A percentile compares a stretch with the other conserved stretches of the same genome.
These are phyloP conservation scores for Curvularia lunata DNA, from an alignment of 2,329 filamentous ascomycete genomes.

Conservation along the genomic window DNA sequence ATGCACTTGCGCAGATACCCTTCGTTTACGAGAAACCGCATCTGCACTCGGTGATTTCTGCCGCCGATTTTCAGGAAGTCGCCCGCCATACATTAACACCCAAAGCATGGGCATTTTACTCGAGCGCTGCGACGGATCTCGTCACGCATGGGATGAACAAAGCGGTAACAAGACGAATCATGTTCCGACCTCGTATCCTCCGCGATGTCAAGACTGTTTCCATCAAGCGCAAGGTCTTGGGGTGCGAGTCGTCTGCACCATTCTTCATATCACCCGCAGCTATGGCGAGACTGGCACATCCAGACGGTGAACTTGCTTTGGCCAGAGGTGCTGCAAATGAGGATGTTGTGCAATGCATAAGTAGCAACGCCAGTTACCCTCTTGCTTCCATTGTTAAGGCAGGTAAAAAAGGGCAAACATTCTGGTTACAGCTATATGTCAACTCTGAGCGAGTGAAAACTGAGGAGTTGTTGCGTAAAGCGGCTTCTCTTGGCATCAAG, in stretches of 20 bases:
- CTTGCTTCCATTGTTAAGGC: not conserved
- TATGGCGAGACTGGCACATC: constrained; percentile 36
- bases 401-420: constrained; percentile 9
- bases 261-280: constrained; percentile 44
- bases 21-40: constrained; percentile 44
- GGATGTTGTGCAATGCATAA: constrained; percentile 40
- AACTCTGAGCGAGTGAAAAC: constrained; percentile 24
- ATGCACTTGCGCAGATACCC: not conserved
- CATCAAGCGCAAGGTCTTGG: constrained; percentile 29
- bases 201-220: constrained; percentile 43
- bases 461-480: constrained; percentile 25
- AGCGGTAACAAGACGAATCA: constrained; percentile 53
- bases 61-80: constrained; percentile 54
- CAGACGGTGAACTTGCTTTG: constrained; percentile 40
- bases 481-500: constrained; percentile 20
- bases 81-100: constrained; percentile 46
- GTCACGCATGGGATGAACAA: constrained; percentile 55
- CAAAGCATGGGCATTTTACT: constrained; percentile 56
- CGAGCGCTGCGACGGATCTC: constrained; percentile 59
- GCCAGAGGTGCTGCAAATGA: constrained; percentile 32
- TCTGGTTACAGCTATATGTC: constrained; percentile 40
- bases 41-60: constrained; percentile 49
- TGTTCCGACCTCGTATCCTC: constrained; percentile 56
- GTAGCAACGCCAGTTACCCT: constrained; percentile 25
- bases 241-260: constrained; percentile 25